Evolutionary conservation across 1,284 basidiomycete species (phyloP).

Genomic region (Nidula niveotomentosa): DNA sequence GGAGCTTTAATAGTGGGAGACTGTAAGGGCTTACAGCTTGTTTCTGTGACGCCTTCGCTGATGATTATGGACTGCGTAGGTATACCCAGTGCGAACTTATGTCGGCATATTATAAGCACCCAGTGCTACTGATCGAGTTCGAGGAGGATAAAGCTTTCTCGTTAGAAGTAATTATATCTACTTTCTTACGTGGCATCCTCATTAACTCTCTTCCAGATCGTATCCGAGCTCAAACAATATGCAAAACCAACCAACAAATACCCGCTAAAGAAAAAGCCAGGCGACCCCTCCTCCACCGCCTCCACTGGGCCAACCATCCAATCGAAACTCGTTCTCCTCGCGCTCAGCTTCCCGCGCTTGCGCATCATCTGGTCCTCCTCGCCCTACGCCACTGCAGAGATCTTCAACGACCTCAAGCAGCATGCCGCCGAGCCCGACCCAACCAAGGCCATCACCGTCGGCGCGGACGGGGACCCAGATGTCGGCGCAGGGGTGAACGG

Average conservation of each 20-base stretch:
- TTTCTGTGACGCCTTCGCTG: background rate
- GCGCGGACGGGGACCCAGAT: constrained; percentile 73
- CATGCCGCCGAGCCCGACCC: constrained; percentile 85
- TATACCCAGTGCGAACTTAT: constrained; percentile 98
- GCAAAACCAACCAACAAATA: constrained; percentile 59
- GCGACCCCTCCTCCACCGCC: constrained; percentile 17
- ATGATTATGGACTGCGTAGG: constrained; percentile 42
- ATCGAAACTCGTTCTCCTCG: constrained; percentile 89
- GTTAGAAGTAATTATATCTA: constrained; percentile 60
- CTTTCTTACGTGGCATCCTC: background rate
- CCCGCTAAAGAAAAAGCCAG: constrained; percentile 47
- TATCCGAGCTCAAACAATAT: constrained; percentile 63
- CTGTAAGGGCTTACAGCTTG: constrained; percentile 63
- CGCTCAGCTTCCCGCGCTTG: constrained; percentile 87
- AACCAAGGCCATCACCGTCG: constrained; percentile 71
- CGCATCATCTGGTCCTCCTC: constrained; percentile 98
- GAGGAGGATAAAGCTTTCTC: constrained; percentile 97
- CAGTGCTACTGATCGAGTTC: constrained; percentile 96
- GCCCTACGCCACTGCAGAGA: constrained; percentile 88
- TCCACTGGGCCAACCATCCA: constrained; percentile 63
- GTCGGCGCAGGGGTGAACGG: constrained; percentile 69
- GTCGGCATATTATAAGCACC: constrained; percentile 95
- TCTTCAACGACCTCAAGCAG: constrained; percentile 92
- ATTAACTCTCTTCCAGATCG: constrained; percentile 32
- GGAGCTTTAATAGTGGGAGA: constrained; percentile 91